A percentile compares a stretch with the other conserved stretches of the same genome.
Conservation (phyloP, 2,329 filamentous ascomycete genomes). For the Hypomyces perniciosus region DNA sequence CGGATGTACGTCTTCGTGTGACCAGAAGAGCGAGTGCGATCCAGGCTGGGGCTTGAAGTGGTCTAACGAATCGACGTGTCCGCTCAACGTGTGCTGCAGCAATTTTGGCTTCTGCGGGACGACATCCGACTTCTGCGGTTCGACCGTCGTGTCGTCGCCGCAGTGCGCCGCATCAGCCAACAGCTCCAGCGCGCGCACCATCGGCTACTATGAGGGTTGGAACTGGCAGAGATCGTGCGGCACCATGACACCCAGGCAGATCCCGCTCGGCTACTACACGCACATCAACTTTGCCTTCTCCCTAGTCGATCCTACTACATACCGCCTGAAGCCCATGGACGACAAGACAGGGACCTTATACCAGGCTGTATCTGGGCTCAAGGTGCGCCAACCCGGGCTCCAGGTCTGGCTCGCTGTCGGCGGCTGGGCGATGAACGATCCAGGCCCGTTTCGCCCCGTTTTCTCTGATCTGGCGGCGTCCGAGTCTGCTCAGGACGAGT, state of each 20-base stretch:
- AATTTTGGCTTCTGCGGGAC: constrained; percentile 29
- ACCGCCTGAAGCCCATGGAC: constrained; percentile 9
- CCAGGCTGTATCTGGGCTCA: constrained; percentile 1
- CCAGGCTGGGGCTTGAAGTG: constrained; percentile 25
- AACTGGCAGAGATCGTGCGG: constrained; percentile 17
- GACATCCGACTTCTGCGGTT: constrained; percentile 21
- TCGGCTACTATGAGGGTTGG: constrained; percentile 32
- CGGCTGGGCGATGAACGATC: constrained; percentile 30
- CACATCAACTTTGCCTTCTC: constrained; percentile 32
- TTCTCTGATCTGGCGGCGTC: constrained; percentile 20
- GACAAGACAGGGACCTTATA: constrained; percentile 8
- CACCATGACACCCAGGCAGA: constrained; percentile 18
- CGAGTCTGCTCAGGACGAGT: constrained; percentile 22
- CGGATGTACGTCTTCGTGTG: constrained; percentile 18
- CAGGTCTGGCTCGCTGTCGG: constrained; percentile 14
- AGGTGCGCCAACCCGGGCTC: neutral
- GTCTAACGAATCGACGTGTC: constrained; percentile 22
- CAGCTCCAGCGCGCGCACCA: constrained; percentile 11
- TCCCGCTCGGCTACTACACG: constrained; percentile 22
- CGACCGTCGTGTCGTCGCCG: constrained; percentile 12
- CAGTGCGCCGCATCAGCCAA: neutral
- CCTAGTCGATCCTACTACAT: constrained; percentile 27
- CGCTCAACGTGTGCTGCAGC: constrained; percentile 34
- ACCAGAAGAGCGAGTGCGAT: constrained; percentile 25
- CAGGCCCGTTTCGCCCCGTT: constrained; percentile 19